A percentile compares a stretch with the other conserved stretches of the same genome.
Evolutionary conservation across 345 rosid species (phyloP).

Genomic region (Pistacia atlantica): DNA sequence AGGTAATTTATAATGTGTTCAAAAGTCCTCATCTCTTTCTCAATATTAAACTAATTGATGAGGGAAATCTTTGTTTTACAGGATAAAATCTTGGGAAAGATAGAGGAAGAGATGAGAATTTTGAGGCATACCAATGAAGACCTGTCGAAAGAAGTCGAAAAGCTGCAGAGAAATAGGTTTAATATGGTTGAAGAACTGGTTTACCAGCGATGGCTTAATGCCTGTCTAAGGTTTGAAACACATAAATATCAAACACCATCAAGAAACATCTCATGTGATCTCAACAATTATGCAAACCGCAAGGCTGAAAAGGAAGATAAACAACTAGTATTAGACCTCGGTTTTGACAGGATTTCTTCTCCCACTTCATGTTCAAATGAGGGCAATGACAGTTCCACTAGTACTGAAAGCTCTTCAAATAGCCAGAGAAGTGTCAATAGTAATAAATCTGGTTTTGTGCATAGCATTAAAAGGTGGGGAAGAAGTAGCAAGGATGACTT

Average conservation of each 20-base stretch:
- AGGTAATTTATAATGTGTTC: slow-evolving; percentile 15
- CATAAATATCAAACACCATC: slow-evolving; percentile 13
- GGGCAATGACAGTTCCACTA: slow-evolving; percentile 11
- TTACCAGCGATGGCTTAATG: slow-evolving; percentile 42
- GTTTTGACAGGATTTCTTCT: slow-evolving; percentile 16
- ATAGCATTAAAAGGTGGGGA: slow-evolving; percentile 20
- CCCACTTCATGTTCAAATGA: slow-evolving; percentile 19
- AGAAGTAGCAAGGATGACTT: slow-evolving; percentile 22
- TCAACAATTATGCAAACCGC: not conserved
- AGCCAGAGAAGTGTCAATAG: slow-evolving; percentile 21
- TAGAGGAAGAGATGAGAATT: slow-evolving; percentile 17
- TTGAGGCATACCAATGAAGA: slow-evolving; percentile 25
- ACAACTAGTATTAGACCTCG: not conserved
- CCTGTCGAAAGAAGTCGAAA: slow-evolving; percentile 30
- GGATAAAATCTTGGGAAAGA: slow-evolving; percentile 17
- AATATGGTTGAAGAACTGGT: slow-evolving; percentile 44
- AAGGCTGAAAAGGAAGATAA: slow-evolving; percentile 7
- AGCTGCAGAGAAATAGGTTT: slow-evolving; percentile 38
- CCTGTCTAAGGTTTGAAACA: slow-evolving; percentile 40
- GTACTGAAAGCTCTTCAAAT: slow-evolving; percentile 23
- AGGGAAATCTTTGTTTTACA: slow-evolving; percentile 17
- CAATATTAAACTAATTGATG: not conserved
- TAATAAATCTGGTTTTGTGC: slow-evolving; percentile 24
- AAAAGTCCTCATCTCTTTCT: not conserved
- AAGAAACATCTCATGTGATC: slow-evolving; percentile 2